A percentile compares a stretch with the other conserved stretches of the same genome.
Conservation (phyloP, 2,329 filamentous ascomycete genomes). For the Talaromyces piceae region DNA sequence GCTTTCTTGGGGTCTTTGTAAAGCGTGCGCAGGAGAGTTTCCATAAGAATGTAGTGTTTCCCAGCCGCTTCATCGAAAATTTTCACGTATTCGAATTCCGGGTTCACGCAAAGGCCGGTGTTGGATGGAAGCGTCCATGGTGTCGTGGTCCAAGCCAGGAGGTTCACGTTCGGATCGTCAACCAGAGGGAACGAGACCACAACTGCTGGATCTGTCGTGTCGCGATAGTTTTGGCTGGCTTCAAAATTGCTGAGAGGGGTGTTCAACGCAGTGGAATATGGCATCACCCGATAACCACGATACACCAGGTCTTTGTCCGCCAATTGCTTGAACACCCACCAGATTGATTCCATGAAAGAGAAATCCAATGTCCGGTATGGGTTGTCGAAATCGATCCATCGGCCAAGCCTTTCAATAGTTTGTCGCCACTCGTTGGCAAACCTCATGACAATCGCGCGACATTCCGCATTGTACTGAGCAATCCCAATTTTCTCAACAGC, state of each 20-base stretch:
- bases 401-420: slow-evolving; percentile 79
- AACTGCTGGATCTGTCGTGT: slow-evolving; percentile 82
- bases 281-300: slow-evolving; percentile 86
- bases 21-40: slow-evolving; percentile 69
- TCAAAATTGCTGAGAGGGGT: slow-evolving; percentile 92
- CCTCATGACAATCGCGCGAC: slow-evolving; percentile 86
- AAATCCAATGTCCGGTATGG: slow-evolving; percentile 93
- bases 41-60: slow-evolving; percentile 77
- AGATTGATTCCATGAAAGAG: slow-evolving; percentile 91
- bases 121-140: slow-evolving; percentile 82
- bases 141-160: slow-evolving; percentile 86
- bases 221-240: slow-evolving; percentile 89
- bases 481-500: slow-evolving; percentile 82
- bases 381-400: slow-evolving; percentile 97
- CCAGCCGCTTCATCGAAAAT: slow-evolving; percentile 74
- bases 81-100: slow-evolving; percentile 81
- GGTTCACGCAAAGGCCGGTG: slow-evolving; percentile 67
- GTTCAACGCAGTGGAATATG: slow-evolving; percentile 83
- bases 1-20: slow-evolving; percentile 97
- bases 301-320: slow-evolving; percentile 88
- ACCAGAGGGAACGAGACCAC: slow-evolving; percentile 81
- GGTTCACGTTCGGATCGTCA: slow-evolving; percentile 63
- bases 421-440: slow-evolving; percentile 80
- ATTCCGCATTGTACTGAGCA: slow-evolving; percentile 84
- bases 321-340: slow-evolving; percentile 95